phyloP scores from a whole-genome alignment of 495 filamentous ascomycete genomes.

The Lasiosphaeria hispida region DNA sequence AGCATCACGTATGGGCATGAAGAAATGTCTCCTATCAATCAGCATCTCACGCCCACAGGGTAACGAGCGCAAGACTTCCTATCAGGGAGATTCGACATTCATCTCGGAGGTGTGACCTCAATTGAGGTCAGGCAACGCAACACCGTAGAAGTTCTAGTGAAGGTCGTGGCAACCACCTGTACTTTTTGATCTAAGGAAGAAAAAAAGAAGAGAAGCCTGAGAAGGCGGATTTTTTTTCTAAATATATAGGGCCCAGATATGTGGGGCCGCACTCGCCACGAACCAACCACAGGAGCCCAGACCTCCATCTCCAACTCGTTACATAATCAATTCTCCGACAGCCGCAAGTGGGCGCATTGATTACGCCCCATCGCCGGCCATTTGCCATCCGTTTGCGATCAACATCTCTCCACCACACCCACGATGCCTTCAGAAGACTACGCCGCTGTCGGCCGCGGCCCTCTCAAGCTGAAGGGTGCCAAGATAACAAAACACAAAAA shows the following conservation, averaged over 20 bases:
- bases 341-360: neutral
- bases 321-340: slow-evolving; percentile 1
- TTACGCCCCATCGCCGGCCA: neutral
- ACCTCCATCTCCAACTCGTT: neutral
- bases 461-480: slow-evolving; percentile 79
- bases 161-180: slow-evolving; percentile 52
- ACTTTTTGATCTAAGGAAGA: slow-evolving; percentile 54
- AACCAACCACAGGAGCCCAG: neutral
- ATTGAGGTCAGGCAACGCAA: slow-evolving; percentile 48
- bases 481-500: slow-evolving; percentile 63
- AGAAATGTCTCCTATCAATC: slow-evolving; percentile 42
- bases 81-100: slow-evolving; percentile 42
- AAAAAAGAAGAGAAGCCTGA: slow-evolving; percentile 29
- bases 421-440: slow-evolving; percentile 68
- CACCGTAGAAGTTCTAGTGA: slow-evolving; percentile 48
- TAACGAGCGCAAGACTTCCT: slow-evolving; percentile 50
- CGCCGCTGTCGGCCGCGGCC: slow-evolving; percentile 59
- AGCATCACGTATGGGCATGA: neutral
- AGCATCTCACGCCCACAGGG: slow-evolving; percentile 46
- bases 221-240: slow-evolving; percentile 1
- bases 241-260: neutral
- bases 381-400: neutral
- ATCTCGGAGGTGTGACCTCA: slow-evolving; percentile 47
- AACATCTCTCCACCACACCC: neutral
- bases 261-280: neutral